Evolutionary conservation across 768 basidiomycete species (phyloP).

Genomic region (Serendipita indica): DNA sequence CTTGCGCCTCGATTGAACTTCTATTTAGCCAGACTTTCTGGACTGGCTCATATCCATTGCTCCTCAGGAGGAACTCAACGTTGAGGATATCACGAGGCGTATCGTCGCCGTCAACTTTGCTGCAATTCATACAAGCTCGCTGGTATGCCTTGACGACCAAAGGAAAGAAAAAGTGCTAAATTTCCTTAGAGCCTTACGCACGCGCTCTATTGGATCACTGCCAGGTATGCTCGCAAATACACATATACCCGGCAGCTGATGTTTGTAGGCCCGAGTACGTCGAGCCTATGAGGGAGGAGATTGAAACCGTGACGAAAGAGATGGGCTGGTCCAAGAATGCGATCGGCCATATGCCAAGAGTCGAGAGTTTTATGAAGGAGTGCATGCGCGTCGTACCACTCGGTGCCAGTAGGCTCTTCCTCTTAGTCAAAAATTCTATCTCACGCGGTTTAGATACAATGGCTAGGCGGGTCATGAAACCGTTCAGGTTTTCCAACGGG

Average conservation of each 20-base stretch:
- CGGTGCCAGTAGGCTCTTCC: conserved; percentile 16
- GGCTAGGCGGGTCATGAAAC: conserved; percentile 20
- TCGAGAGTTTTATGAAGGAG: conserved; percentile 27
- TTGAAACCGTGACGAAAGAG: conserved; percentile 21
- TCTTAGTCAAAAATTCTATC: background rate
- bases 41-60: background rate
- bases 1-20: no score
- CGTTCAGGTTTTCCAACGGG: conserved; percentile 26
- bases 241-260: no score
- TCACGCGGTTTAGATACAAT: conserved; percentile 18
- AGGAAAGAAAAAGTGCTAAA: no score
- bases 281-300: conserved; percentile 28
- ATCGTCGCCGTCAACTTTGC: conserved; percentile 15
- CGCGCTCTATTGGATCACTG: background rate
- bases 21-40: no score
- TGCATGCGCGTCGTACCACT: conserved; percentile 18
- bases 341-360: conserved; percentile 21
- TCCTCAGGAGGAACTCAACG: background rate
- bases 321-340: conserved; percentile 20
- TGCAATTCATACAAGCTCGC: conserved; percentile 16
- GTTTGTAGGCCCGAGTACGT: conserved; percentile 20
- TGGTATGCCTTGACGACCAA: no score
- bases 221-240: background rate
- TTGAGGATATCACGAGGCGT: background rate
- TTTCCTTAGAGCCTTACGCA: background rate